A percentile compares a stretch with the other conserved stretches of the same genome.
phyloP scores from a whole-genome alignment of 2,329 filamentous ascomycete species.

The Aspergillus arachidicola region DNA sequence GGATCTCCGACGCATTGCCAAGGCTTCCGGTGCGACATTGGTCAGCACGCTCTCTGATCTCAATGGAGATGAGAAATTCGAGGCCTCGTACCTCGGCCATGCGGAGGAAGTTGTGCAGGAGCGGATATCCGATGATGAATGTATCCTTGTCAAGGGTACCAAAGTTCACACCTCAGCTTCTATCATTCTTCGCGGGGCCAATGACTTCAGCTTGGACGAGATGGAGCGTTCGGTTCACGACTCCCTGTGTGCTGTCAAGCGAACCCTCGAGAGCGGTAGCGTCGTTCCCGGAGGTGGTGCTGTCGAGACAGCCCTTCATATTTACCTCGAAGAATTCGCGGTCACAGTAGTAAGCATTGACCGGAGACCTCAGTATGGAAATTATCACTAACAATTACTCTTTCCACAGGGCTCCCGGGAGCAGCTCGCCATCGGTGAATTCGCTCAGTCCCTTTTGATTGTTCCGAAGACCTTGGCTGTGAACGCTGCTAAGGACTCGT shows the following conservation, averaged over 20 bases:
- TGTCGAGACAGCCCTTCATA: conserved; percentile 97
- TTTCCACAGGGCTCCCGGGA: conserved; percentile 75
- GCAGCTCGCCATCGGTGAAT: conserved; percentile 96
- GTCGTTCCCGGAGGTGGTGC: conserved; percentile 96
- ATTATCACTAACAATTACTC: conserved; percentile 4
- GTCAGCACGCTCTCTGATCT: conserved; percentile 92
- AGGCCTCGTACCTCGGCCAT: conserved; percentile 82
- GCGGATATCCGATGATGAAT: conserved; percentile 98
- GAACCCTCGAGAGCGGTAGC: conserved; percentile 92
- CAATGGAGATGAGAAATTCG: conserved; percentile 96
- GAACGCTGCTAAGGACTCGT: conserved; percentile 95
- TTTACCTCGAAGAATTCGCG: conserved; percentile 98
- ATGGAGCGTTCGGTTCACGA: conserved; percentile 99
- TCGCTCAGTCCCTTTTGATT: conserved; percentile 88
- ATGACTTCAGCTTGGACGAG: conserved; percentile 96
- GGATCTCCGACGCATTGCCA: conserved; percentile 91
- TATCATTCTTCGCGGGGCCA: conserved; percentile 91
- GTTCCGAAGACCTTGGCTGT: conserved; percentile 96
- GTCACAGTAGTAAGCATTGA: conserved; percentile 76
- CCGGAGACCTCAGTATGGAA: not conserved
- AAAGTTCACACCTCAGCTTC: conserved; percentile 93
- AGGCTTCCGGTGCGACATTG: conserved; percentile 90
- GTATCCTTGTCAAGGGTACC: conserved; percentile 93
- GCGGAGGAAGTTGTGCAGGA: conserved; percentile 98
- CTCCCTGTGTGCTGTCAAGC: conserved; percentile 93